Conservation (phyloP, 2,329 filamentous ascomycete species). For the Fusarium tupiense region DNA sequence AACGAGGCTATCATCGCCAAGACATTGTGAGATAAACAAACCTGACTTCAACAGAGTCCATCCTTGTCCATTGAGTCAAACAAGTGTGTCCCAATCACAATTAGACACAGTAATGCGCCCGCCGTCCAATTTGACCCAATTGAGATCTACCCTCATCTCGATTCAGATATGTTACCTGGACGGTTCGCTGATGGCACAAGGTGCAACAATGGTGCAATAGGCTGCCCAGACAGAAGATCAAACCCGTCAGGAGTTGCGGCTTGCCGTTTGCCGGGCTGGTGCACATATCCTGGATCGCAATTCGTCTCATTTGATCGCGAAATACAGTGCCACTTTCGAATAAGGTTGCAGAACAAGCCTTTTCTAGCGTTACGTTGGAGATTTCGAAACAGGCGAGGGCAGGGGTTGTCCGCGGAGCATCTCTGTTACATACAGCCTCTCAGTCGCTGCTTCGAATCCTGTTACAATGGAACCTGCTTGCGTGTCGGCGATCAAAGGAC, state of each 20-base stretch:
- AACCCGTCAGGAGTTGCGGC: neutral
- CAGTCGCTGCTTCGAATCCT: slow-evolving; percentile 1
- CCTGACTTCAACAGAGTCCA: neutral
- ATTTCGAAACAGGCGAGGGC: slow-evolving; percentile 21
- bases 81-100: neutral
- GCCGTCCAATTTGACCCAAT: neutral
- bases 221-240: neutral
- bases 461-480: slow-evolving; percentile 30
- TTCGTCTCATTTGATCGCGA: slow-evolving; percentile 18
- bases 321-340: slow-evolving; percentile 11
- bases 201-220: slow-evolving; percentile 27
- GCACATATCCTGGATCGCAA: slow-evolving; percentile 5
- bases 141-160: neutral
- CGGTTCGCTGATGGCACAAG: slow-evolving; percentile 10
- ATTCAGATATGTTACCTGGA: neutral
- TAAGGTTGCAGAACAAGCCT: slow-evolving; percentile 31
- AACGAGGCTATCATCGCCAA: slow-evolving; percentile 5
- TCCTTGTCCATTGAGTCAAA: neutral
- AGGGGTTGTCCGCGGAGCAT: slow-evolving; percentile 20
- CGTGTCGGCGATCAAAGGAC: slow-evolving; percentile 18
- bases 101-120: neutral
- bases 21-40: slow-evolving; percentile 9
- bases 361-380: slow-evolving; percentile 29
- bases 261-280: neutral
- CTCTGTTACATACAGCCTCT: slow-evolving; percentile 27